These are phyloP conservation scores for Colletotrichum sp. DNA, from an alignment of 2,329 filamentous ascomycete species.

Conservation along the genomic window DNA sequence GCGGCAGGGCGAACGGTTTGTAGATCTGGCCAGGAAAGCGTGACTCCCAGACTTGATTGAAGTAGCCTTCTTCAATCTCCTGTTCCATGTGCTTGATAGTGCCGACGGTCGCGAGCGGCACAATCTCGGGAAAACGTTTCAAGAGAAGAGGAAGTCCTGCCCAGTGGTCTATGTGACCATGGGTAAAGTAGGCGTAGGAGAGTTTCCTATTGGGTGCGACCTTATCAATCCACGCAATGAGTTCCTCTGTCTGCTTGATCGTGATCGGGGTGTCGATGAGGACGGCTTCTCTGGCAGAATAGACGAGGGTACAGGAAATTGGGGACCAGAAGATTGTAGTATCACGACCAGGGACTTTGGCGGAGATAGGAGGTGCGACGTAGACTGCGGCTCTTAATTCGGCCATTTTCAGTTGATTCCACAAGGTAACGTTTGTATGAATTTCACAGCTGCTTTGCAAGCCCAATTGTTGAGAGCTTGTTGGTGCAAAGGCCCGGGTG, in stretches of 20 bases:
- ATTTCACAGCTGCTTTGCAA: neutral
- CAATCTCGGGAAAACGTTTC: neutral
- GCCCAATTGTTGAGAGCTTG: neutral
- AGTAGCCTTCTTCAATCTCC: neutral
- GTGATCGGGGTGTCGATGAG: neutral
- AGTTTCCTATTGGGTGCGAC: neutral
- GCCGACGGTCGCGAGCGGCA: neutral
- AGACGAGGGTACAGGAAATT: neutral
- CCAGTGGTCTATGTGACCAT: neutral
- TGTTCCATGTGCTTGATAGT: neutral
- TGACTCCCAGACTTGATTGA: neutral
- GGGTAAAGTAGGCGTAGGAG: neutral
- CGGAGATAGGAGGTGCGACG: neutral
- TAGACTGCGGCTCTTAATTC: neutral
- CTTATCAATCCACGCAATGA: neutral
- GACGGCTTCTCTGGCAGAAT: neutral
- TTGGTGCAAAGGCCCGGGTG: neutral
- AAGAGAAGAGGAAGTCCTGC: neutral
- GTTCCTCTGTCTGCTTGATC: neutral
- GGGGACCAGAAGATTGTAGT: neutral
- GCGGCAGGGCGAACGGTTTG: neutral
- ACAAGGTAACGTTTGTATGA: neutral
- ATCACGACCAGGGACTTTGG: neutral
- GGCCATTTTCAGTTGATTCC: neutral
- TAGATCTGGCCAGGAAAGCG: neutral